Evolutionary conservation across 495 filamentous ascomycete species (phyloP).

Genomic region (Friedmanniomyces simplex): DNA sequence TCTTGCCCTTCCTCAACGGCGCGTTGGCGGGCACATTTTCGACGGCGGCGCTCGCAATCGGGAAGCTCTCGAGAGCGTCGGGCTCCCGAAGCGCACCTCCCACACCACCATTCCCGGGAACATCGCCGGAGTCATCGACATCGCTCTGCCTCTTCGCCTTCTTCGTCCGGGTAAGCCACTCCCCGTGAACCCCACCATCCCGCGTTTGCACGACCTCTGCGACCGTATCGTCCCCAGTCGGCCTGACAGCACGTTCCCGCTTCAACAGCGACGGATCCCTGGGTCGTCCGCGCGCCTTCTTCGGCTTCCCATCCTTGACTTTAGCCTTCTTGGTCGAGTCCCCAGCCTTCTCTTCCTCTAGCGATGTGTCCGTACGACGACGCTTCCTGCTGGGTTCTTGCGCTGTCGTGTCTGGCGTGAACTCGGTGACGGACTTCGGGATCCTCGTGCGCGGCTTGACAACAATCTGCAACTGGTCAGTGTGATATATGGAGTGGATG

Average conservation of each 20-base stretch:
- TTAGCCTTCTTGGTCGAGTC: background rate
- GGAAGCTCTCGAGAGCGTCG: no score
- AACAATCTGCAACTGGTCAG: background rate
- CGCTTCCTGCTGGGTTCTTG: background rate
- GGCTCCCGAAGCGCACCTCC: no score
- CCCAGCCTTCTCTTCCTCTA: background rate
- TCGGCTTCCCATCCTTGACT: background rate
- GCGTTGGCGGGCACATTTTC: background rate
- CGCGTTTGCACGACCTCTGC: background rate
- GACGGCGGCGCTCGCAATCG: no score
- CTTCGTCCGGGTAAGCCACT: background rate
- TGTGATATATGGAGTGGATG: background rate
- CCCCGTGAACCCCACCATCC: background rate
- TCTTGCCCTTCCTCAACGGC: background rate
- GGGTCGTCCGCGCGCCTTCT: background rate
- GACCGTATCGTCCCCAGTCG: background rate
- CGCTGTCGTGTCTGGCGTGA: background rate
- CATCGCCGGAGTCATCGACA: no score
- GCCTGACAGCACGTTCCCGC: background rate
- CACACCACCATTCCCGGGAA: no score
- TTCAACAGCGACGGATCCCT: background rate
- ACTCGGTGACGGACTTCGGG: background rate
- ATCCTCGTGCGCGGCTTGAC: background rate
- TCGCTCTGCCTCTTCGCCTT: no score
- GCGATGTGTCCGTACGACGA: background rate